Base-by-base conservation (phyloP, 176 grass and related monocot species). In the Ensete glaucum region DNA sequence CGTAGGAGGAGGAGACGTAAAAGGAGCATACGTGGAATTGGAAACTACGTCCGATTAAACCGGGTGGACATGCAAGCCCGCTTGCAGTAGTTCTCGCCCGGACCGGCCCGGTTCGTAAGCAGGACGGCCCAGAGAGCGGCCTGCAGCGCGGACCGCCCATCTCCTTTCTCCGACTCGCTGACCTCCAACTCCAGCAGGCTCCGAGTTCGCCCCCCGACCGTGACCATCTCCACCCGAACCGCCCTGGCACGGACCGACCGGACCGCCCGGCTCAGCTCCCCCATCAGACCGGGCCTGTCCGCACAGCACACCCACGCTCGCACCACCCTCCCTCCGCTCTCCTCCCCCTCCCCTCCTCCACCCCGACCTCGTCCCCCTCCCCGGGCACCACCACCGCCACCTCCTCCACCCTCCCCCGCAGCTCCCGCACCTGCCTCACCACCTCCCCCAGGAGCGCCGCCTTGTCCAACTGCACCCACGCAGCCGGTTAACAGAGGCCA, bases 371-470 rank as follows among this genome's bases (percentile, higher is more conserved):
- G 73, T 91, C 95, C 53, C 84, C 81, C 72, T 93, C 95, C 5
- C 82, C 83, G 0, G 90, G 88, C 6, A 87, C 82, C 62, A 83
- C 77, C 76, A 84, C 82, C 4, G 88, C 86, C 24, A 85, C 84
- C 25, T 77, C 80, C 52, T 88, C 90, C 19, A 84, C 90, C 54
- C 75, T 80, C 59, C 76, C 76, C 15, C 82, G 76, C 21, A 96
- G 89, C 87, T 96, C 90, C 58, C 90, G 82, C 73, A 96, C 93
- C 73, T 92, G 79, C 79, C 89, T 77, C 73, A 96, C 93, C 83
- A 96, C 90, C 95, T 99, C 90, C 17, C 95, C 95, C 50, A 99
- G 84, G 81, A 99, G 21, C 60, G 90, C 90, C 69, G 95, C 95
- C 80, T 99, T 99, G 84, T 99, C 95, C 95, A 99, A 87, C 95